Base-by-base conservation (phyloP, 2,329 filamentous ascomycete genomes). In the Cladosporium oxysporum region DNA sequence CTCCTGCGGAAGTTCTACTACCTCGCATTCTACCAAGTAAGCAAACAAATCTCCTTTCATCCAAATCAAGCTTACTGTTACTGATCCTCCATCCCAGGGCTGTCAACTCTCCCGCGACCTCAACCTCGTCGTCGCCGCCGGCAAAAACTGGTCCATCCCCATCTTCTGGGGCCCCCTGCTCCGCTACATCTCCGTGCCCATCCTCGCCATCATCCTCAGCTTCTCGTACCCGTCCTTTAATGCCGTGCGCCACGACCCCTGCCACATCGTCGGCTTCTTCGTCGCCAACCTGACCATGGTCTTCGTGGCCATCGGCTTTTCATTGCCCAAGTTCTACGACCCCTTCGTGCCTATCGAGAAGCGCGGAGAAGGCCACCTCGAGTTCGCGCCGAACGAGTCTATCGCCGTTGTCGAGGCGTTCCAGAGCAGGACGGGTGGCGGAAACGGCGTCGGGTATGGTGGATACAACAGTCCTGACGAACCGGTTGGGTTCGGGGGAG, bases 71-170 rank as follows among this genome's bases (percentile, higher is more conserved):
- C 8, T n/a, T 12, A n/a, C 29, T n/a, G 11, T 33, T 11, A 41
- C 65, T 67, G 47, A 68, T 52, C 8, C 7, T 8, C 8, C 12
- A 3, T 28, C n/a, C 33, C 61, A 85, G 83, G 84, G 84, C 58
- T 83, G 86, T 68, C 85, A 87, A 77, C 79, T 87, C 23, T 79
- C 82, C 37, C 80, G 80, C 29, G 85, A 87, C 69, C 80, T 87
- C 28, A 87, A 87, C 67, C 71, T 81, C 4, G 82, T 85, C 33
- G 81, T 87, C 26, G 84, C 82, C 10, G 77, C 76, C 3, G 84
- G 83, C 60, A 82, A 81, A 44, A 87, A 87, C 74, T 87, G 84
- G 85, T 80, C 74, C 3, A 85, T 87, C 28, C 84, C 85, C 0
- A 66, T 70, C 62, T 83, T 85, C 71, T 83, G 84, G 76, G 81